These are phyloP conservation scores for Cystofilobasidium bisporidii DNA, from an alignment of 768 basidiomycete species.

Conservation along the genomic window DNA sequence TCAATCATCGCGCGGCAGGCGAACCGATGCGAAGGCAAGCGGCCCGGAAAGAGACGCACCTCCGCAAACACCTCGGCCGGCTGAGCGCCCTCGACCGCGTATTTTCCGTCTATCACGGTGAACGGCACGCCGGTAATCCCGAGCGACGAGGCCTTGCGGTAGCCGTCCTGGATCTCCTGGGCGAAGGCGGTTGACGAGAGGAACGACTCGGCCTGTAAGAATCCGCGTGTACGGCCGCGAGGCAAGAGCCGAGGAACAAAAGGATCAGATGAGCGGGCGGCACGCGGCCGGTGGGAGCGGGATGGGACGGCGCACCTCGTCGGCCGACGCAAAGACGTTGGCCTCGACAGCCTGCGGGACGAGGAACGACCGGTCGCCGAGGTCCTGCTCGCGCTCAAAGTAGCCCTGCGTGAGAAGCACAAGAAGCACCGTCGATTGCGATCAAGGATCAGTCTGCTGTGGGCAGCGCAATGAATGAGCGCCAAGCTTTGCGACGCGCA, in stretches of 20 bases:
- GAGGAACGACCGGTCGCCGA: slow-evolving; percentile 53
- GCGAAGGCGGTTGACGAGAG: slow-evolving; percentile 57
- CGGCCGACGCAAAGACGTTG: slow-evolving; percentile 51
- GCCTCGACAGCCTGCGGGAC: slow-evolving; percentile 51
- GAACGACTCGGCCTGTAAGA: slow-evolving; percentile 53
- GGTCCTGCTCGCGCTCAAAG: slow-evolving; percentile 57
- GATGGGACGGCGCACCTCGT: slow-evolving; percentile 45
- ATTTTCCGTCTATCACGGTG: slow-evolving; percentile 66
- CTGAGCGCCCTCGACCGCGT: slow-evolving; percentile 67
- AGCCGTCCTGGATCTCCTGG: slow-evolving; percentile 56
- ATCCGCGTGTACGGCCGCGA: neutral
- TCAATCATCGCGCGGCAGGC: too few species aligned
- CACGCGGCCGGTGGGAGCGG: neutral
- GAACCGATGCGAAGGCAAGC: too few species aligned
- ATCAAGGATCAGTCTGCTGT: neutral
- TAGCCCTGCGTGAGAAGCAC: slow-evolving; percentile 52
- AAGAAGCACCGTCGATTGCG: too few species aligned
- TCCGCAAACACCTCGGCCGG: slow-evolving; percentile 60
- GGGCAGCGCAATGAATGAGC: neutral
- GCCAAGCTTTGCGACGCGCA: too few species aligned
- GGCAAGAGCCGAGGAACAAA: slow-evolving; percentile 27
- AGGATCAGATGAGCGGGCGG: slow-evolving; percentile 20
- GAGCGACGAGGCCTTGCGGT: slow-evolving; percentile 52
- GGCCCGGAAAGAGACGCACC: slow-evolving; percentile 39
- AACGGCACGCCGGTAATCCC: slow-evolving; percentile 72